Conservation (phyloP, 2,329 filamentous ascomycete genomes). For the Chalara sp. region DNA sequence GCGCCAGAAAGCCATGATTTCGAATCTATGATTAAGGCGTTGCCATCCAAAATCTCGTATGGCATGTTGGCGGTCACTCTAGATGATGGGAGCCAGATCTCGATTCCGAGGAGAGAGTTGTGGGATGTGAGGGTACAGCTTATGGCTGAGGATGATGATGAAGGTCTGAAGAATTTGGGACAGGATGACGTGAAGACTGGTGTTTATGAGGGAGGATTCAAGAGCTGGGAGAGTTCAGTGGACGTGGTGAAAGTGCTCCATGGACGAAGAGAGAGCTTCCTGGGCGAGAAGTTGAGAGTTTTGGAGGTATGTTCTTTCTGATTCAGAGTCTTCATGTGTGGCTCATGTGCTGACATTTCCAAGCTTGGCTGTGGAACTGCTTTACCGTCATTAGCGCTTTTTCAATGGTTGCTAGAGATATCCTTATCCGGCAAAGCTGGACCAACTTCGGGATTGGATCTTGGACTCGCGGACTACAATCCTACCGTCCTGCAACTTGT, state of each 20-base stretch:
- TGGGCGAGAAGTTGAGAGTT: constrained; percentile 13
- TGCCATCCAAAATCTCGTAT: constrained; percentile 72
- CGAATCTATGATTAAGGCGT: constrained; percentile 41
- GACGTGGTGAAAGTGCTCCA: constrained; percentile 61
- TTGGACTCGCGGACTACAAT: constrained; percentile 76
- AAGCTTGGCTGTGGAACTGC: constrained; percentile 76
- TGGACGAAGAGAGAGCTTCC: constrained; percentile 8
- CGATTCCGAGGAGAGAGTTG: constrained; percentile 66
- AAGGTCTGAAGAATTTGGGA: constrained; percentile 46
- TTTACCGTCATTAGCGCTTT: constrained; percentile 64
- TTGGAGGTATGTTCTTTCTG: constrained; percentile 22
- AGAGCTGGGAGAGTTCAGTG: constrained; percentile 82
- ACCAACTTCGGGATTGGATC: constrained; percentile 34
- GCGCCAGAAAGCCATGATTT: constrained; percentile 46
- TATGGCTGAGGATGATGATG: constrained; percentile 62
- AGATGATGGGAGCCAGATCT: constrained; percentile 45
- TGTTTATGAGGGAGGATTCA: constrained; percentile 82
- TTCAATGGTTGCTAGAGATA: constrained; percentile 46
- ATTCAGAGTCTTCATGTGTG: background rate
- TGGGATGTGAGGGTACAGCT: constrained; percentile 78
- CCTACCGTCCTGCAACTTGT: constrained; percentile 57
- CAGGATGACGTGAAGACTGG: constrained; percentile 72
- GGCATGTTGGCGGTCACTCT: constrained; percentile 52
- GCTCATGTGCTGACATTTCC: constrained; percentile 5
- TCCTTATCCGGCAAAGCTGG: constrained; percentile 11